Evolutionary conservation across 768 basidiomycete species (phyloP), one percentile per base, ranked within the genome.

Genomic region (Tylopilus felleus): DNA sequence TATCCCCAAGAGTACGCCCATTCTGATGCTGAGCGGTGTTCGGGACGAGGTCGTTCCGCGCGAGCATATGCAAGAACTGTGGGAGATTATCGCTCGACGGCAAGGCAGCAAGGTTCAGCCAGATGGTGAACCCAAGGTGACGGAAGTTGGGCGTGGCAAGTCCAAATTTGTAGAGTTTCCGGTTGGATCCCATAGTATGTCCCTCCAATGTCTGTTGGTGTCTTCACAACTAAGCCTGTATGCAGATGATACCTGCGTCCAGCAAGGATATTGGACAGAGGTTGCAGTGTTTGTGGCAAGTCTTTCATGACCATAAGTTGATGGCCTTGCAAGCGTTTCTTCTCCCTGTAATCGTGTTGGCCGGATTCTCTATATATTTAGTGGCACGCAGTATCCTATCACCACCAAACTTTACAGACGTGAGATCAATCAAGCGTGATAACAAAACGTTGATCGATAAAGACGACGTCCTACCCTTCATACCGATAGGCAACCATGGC

Each of bases 401-500:
- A 14, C 5, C 22, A 16, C 31, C 19, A 17, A 19, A 31, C 13
- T 28, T 40, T 38, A 50, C 43, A 46, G 41, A 22, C 33, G 21
- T 42, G 56, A 33, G 33, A 33, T 14, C 33, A 14, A 33, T 9
- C 6, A 33, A 4, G 33, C 14, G 33, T 14, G 33, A 13, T 3
- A 33, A 33, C 33, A 16, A n/a, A n/a, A n/a, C n/a, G n/a, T n/a
- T n/a, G n/a, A n/a, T n/a, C n/a, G n/a, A n/a, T n/a, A n/a, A 41
- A 47, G 16, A 25, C 22, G 50, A 51, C 23, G 6, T 10, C 51
- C 66, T 77, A 90, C 60, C 88, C 89, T 55, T 93, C 93, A 58
- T 93, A 94, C 35, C 94, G 83, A 76, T 98, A 98, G 5, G 95
- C 94, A 44, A 98, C 96, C 90, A 98, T 92, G 6, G 95, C 93